These are phyloP conservation scores for Vanrija sp. DNA, from an alignment of 1,284 basidiomycete genomes.

Conservation along the genomic window DNA sequence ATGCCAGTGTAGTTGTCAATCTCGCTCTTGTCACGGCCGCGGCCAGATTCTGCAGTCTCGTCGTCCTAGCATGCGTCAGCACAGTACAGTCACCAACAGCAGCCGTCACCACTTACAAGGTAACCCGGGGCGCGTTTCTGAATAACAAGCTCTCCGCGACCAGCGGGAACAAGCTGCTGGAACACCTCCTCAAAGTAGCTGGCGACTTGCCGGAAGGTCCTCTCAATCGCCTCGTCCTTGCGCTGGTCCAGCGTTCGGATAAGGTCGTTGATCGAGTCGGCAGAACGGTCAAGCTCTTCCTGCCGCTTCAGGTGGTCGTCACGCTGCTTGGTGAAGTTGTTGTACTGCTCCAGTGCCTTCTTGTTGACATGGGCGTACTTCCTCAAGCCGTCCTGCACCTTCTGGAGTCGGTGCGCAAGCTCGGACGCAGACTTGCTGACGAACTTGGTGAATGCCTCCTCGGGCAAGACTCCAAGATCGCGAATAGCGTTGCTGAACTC, in stretches of 20 bases:
- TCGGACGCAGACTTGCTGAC: constrained; percentile 67
- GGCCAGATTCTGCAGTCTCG: constrained; percentile 37
- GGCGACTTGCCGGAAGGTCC: constrained; percentile 96
- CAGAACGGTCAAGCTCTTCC: constrained; percentile 85
- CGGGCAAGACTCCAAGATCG: constrained; percentile 91
- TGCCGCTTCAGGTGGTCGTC: constrained; percentile 83
- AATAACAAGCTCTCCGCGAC: constrained; percentile 84
- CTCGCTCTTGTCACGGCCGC: constrained; percentile 58
- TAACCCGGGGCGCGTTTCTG: constrained; percentile 55
- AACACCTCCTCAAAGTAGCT: constrained; percentile 97
- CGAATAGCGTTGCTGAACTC: constrained; percentile 92
- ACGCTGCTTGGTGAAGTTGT: constrained; percentile 94
- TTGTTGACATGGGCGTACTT: constrained; percentile 99
- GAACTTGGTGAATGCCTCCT: constrained; percentile 96
- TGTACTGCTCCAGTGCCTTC: constrained; percentile 98
- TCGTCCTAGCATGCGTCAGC: constrained; percentile 32
- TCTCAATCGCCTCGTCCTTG: constrained; percentile 97
- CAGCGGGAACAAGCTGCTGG: constrained; percentile 92
- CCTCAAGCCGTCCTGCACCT: constrained; percentile 85
- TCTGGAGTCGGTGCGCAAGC: constrained; percentile 86
- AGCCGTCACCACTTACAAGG: neutral
- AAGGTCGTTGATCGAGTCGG: constrained; percentile 86
- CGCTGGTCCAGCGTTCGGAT: constrained; percentile 91
- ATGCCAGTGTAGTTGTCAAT: constrained; percentile 97
- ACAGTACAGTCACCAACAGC: neutral